phyloP scores from a whole-genome alignment of 352 stramenopile genomes.

The Blastocystis sp. region DNA sequence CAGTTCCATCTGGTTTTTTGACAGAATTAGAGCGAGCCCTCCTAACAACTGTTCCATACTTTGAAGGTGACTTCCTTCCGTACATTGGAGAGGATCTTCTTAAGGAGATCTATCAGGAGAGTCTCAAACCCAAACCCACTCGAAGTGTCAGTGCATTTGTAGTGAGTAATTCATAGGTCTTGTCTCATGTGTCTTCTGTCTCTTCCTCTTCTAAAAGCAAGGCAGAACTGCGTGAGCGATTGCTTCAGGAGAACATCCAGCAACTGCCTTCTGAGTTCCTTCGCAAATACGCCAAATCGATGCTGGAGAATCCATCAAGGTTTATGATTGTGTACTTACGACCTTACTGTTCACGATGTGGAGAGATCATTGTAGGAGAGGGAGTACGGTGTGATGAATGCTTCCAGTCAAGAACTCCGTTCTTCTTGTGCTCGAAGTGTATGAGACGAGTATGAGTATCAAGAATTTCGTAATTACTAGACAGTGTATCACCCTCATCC shows the following conservation, averaged over 20 bases:
- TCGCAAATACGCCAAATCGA: conserved; percentile 43
- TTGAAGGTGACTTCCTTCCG: conserved; percentile 42
- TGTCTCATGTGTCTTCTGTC: conserved; percentile 3
- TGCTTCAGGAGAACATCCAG: conserved; percentile 26
- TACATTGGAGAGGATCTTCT: conserved; percentile 48
- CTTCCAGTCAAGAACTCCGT: conserved; percentile 1
- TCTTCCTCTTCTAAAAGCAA: not conserved
- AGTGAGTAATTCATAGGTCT: not conserved
- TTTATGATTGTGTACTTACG: conserved; percentile 53
- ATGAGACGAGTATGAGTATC: not conserved
- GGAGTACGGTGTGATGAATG: conserved; percentile 20
- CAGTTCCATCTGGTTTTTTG: not conserved
- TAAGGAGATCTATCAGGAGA: conserved; percentile 51
- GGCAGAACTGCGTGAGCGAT: not conserved
- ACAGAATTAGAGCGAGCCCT: not conserved
- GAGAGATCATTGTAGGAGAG: not conserved
- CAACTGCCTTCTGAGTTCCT: conserved; percentile 37
- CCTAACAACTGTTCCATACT: conserved; percentile 12
- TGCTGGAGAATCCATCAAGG: conserved; percentile 43
- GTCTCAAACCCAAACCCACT: not conserved
- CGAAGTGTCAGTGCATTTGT: not conserved
- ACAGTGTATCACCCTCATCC: conserved; percentile 14
- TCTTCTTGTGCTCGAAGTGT: conserved; percentile 21
- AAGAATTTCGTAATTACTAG: not conserved
- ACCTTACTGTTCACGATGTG: conserved; percentile 26